A percentile compares a stretch with the other conserved stretches of the same genome.
phyloP scores from a whole-genome alignment of 164 flowering plant genomes.

The Vitis riparia region DNA sequence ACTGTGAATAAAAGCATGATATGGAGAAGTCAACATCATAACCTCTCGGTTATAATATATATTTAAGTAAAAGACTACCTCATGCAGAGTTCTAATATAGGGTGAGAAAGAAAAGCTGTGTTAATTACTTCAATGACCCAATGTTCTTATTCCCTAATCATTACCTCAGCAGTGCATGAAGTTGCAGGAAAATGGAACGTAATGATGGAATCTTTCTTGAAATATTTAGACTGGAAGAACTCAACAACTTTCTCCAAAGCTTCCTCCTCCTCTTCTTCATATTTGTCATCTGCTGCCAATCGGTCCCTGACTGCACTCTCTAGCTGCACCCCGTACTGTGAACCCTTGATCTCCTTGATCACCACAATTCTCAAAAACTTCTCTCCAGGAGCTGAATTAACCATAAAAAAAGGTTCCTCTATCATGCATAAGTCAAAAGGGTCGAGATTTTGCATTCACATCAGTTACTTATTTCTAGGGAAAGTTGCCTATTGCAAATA shows the following conservation, averaged over 20 bases:
- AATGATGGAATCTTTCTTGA: slow-evolving; percentile 67
- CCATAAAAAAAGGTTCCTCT: no score
- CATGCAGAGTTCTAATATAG: no score
- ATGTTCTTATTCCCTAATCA: neutral
- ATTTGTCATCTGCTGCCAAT: slow-evolving; percentile 72
- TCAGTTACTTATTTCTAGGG: no score
- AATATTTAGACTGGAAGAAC: slow-evolving; percentile 75
- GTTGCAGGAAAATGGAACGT: slow-evolving; percentile 58
- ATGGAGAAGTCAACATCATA: no score
- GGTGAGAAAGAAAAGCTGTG: no score
- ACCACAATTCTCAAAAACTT: slow-evolving; percentile 71
- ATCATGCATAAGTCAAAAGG: no score
- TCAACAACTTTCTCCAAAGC: slow-evolving; percentile 66
- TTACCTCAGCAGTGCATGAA: slow-evolving; percentile 60
- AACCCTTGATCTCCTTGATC: slow-evolving; percentile 94
- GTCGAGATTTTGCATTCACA: no score
- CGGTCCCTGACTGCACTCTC: slow-evolving; percentile 88
- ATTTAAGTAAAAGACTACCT: no score
- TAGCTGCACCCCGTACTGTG: slow-evolving; percentile 84
- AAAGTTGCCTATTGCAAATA: no score
- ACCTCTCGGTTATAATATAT: no score
- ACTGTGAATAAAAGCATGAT: no score
- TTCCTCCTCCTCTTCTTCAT: slow-evolving; percentile 89
- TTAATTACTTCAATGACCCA: no score
- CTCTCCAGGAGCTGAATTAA: slow-evolving; percentile 72